Percentiles rank a stretch among this genome's conserved stretches.
Conservation (phyloP, 2,329 filamentous ascomycete genomes). For the Teratosphaeria epicoccoides region DNA sequence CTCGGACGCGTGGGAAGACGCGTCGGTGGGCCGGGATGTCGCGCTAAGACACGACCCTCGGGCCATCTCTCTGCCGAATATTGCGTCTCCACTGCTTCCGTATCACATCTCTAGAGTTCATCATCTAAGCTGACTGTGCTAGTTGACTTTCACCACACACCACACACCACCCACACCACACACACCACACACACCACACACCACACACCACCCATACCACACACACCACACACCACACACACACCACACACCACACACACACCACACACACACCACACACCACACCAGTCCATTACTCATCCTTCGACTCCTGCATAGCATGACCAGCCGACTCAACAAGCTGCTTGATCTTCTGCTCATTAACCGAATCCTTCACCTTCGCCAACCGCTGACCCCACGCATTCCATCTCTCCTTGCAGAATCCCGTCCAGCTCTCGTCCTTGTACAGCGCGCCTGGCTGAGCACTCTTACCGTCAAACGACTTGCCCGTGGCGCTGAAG, state of each 20-base stretch:
- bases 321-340: slow-evolving; percentile 10
- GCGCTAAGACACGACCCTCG: not conserved
- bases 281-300: not conserved
- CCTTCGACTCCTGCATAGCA: not conserved
- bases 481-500: slow-evolving; percentile 15
- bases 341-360: slow-evolving; percentile 7
- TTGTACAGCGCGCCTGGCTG: slow-evolving; percentile 13
- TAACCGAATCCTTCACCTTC: slow-evolving; percentile 5
- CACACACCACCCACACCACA: too few relatives aligned
- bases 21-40: not conserved
- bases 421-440: slow-evolving; percentile 19
- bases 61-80: too few relatives aligned
- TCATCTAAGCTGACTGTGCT: too few relatives aligned
- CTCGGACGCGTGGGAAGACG: too few relatives aligned
- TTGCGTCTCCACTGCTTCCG: too few relatives aligned
- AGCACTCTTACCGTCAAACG: slow-evolving; percentile 9
- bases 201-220: too few relatives aligned
- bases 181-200: too few relatives aligned
- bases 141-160: too few relatives aligned
- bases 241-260: too few relatives aligned
- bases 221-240: too few relatives aligned
- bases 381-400: slow-evolving; percentile 16
- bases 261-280: too few relatives aligned
- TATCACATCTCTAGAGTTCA: too few relatives aligned
- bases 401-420: slow-evolving; percentile 18